Evolutionary conservation across 441 rosid genomes (phyloP).

Genomic region (Mallotus repandus): DNA sequence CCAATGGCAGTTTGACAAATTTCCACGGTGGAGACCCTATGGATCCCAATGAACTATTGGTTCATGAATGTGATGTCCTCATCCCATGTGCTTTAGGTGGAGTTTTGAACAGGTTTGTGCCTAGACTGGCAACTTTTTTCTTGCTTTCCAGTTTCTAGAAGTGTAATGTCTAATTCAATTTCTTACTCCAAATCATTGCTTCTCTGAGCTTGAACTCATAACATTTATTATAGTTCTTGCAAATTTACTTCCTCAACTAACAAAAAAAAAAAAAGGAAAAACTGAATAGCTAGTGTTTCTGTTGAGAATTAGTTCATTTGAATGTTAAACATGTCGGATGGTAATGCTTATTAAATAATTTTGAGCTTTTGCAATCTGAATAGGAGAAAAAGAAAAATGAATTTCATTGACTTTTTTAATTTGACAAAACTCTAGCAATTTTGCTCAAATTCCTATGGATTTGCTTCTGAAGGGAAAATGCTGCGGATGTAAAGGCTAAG

Average conservation of each 20-base stretch:
- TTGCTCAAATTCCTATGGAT: neutral
- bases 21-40: constrained; percentile 73
- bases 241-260: neutral
- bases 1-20: constrained; percentile 52
- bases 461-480: constrained; percentile 70
- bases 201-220: too few relatives aligned
- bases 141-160: constrained; percentile 5
- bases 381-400: neutral
- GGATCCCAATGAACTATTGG: constrained; percentile 65
- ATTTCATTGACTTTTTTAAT: neutral
- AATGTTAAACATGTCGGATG: neutral
- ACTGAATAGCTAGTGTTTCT: neutral
- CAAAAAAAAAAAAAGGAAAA: neutral
- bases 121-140: constrained; percentile 5
- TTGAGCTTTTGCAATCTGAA: neutral
- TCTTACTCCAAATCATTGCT: neutral
- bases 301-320: neutral
- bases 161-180: neutral
- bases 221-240: neutral
- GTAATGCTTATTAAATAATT: neutral
- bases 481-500: constrained; percentile 88
- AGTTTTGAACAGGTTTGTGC: constrained; percentile 71
- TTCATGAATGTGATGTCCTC: constrained; percentile 92
- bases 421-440: neutral
- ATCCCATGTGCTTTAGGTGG: constrained; percentile 96